Conservation (phyloP, 371 early-diverging fungal genomes). For the Rhizopus sp. region DNA sequence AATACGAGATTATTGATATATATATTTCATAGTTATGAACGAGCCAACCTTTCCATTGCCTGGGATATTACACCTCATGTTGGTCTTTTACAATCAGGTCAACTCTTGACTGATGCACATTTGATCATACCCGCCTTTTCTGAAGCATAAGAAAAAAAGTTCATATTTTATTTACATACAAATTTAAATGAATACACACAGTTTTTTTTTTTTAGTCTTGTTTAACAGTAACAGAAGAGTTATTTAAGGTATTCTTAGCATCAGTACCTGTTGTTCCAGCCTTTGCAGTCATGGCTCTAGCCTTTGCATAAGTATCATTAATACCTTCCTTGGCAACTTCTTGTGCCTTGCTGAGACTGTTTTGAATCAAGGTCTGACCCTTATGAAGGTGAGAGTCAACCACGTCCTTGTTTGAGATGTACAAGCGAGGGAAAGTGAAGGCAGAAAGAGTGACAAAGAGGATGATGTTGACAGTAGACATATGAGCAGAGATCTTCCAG, state of each 20-base stretch:
- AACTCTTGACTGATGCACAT: conserved; percentile 18
- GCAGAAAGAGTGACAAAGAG: conserved; percentile 31
- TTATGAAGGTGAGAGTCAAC: conserved; percentile 46
- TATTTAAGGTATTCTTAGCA: conserved; percentile 32
- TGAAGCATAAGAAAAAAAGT: conserved; percentile 6
- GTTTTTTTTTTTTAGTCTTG: conserved; percentile 20
- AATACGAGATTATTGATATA: not conserved
- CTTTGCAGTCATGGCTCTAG: conserved; percentile 26
- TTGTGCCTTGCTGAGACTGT: conserved; percentile 22
- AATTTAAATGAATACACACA: not conserved
- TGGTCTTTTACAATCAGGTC: conserved; percentile 69
- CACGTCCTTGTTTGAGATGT: conserved; percentile 42
- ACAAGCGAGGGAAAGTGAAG: conserved; percentile 42
- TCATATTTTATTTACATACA: not conserved
- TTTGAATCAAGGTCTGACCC: conserved; percentile 31
- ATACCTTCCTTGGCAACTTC: conserved; percentile 19
- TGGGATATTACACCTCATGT: conserved; percentile 91
- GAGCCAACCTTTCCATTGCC: conserved; percentile 79
- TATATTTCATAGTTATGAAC: conserved; percentile 31
- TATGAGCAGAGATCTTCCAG: conserved; percentile 43
- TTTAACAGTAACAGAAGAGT: conserved; percentile 20
- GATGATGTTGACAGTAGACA: conserved; percentile 35
- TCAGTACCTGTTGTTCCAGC: conserved; percentile 38
- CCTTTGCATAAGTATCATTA: conserved; percentile 25
- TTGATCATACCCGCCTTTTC: conserved; percentile 22